These are phyloP conservation scores for Telfairia occidentalis DNA, from an alignment of 331 rosid species.

Conservation along the genomic window DNA sequence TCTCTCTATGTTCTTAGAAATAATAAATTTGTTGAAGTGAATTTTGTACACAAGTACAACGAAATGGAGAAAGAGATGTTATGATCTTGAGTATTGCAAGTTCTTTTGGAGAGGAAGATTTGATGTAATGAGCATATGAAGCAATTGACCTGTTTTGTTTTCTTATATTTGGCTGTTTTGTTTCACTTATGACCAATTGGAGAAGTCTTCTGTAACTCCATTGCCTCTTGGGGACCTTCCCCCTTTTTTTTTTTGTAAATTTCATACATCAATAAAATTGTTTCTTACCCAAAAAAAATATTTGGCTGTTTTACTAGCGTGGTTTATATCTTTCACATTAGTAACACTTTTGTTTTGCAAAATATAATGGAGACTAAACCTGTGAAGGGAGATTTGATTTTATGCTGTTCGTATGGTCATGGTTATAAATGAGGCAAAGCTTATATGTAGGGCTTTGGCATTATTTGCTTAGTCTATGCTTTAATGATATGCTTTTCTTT, in stretches of 20 bases:
- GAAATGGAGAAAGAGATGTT: background rate
- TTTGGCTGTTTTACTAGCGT: background rate
- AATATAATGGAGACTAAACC: background rate
- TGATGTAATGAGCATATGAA: background rate
- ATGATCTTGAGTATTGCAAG: conserved; percentile 1
- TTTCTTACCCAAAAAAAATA: no score
- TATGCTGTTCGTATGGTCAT: background rate
- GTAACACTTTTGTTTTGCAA: background rate
- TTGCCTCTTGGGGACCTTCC: no score
- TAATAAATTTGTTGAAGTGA: background rate
- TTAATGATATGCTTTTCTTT: background rate
- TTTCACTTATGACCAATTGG: no score
- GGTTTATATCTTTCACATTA: background rate
- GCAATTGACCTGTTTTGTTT: background rate
- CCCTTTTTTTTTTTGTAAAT: no score
- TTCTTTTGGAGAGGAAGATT: background rate
- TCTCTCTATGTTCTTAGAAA: background rate
- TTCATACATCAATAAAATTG: no score
- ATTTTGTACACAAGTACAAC: background rate
- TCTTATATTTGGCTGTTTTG: background rate
- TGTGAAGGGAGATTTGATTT: background rate
- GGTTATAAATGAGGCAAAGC: background rate
- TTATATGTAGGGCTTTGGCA: background rate
- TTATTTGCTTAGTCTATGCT: background rate
- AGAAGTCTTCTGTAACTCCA: no score